phyloP scores from a whole-genome alignment of 1,284 basidiomycete species.

The Retiboletus flavoniger region DNA sequence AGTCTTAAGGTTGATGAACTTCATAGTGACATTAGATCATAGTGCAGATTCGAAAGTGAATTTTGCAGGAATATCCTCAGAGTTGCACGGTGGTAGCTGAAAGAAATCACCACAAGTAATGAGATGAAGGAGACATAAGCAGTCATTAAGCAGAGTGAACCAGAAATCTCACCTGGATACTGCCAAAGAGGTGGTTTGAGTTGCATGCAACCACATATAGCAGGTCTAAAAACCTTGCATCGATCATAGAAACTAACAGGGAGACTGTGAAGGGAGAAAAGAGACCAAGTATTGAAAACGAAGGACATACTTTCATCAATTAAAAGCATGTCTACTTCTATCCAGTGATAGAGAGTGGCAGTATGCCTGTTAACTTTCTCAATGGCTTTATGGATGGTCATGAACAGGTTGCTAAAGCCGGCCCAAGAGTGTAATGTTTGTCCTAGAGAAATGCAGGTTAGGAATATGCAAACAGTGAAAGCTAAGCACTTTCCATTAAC shows the following conservation, averaged over 20 bases:
- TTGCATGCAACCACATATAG: neutral
- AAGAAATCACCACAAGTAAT: neutral
- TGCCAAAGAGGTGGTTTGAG: neutral
- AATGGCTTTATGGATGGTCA: neutral
- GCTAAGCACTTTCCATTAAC: neutral
- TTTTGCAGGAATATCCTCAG: neutral
- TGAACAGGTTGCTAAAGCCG: neutral
- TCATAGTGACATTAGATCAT: neutral
- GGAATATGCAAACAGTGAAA: neutral
- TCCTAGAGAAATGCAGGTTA: neutral
- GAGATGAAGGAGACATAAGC: neutral
- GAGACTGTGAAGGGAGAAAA: too few relatives aligned
- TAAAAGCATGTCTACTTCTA: neutral
- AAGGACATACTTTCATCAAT: neutral
- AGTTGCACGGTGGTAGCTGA: neutral
- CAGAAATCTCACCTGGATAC: neutral
- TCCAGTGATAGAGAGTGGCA: neutral
- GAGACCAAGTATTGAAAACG: too few relatives aligned
- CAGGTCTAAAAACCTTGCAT: neutral
- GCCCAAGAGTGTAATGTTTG: neutral
- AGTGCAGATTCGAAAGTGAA: neutral
- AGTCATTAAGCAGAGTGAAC: too few relatives aligned
- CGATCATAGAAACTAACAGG: neutral
- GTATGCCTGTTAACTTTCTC: neutral
- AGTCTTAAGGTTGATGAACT: neutral